Evolutionary conservation across 176 grass and related monocot species (phyloP).

Genomic region (Pontederia paniculata): DNA sequence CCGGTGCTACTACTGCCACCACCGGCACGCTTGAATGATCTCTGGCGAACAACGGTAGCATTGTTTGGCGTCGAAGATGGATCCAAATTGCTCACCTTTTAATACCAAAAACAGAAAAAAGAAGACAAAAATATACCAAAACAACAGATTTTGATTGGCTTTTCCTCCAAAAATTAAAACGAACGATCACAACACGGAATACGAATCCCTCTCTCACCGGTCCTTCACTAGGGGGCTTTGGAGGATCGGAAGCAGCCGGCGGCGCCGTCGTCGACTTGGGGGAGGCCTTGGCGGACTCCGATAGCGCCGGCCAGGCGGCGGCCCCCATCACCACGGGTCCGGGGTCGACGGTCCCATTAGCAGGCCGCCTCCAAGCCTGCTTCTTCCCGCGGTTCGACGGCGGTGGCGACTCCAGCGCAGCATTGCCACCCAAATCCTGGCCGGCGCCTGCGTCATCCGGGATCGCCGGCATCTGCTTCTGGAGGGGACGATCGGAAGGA

Average conservation of each 20-base stretch:
- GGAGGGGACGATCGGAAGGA: not conserved
- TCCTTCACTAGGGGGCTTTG: slow-evolving; percentile 7
- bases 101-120: not conserved
- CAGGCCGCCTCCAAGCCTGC: slow-evolving; percentile 40
- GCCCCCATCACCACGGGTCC: slow-evolving; percentile 29
- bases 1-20: slow-evolving; percentile 12
- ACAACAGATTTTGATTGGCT: not conserved
- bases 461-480: slow-evolving; percentile 9
- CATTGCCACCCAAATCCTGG: too few species aligned
- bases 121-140: not conserved
- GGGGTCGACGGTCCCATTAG: slow-evolving; percentile 23
- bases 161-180: slow-evolving; percentile 30
- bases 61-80: not conserved
- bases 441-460: too few species aligned
- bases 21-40: slow-evolving; percentile 19
- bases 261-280: not conserved
- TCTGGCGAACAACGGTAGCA: slow-evolving; percentile 6
- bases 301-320: slow-evolving; percentile 53
- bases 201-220: not conserved
- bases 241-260: slow-evolving; percentile 14
- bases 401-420: not conserved
- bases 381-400: slow-evolving; percentile 21
- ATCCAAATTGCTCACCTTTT: not conserved
- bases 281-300: slow-evolving; percentile 35
- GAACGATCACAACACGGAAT: slow-evolving; percentile 12